Evolutionary conservation across 768 basidiomycete species (phyloP).

Genomic region (Russula brevipes): DNA sequence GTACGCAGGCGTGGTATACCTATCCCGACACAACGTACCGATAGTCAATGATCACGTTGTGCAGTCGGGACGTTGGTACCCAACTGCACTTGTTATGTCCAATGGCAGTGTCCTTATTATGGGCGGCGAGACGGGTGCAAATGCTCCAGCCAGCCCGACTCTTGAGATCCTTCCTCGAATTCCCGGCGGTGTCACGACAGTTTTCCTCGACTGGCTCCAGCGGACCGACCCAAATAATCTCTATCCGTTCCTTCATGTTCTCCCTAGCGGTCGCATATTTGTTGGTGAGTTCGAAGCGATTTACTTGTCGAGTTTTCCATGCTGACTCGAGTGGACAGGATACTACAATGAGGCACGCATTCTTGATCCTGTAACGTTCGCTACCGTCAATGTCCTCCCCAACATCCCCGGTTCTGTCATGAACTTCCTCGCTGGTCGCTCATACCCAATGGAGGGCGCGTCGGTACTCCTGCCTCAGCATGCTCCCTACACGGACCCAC

Average conservation of each 20-base stretch:
- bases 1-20: conserved; percentile 32
- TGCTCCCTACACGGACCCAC: conserved; percentile 68
- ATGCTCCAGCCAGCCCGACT: conserved; percentile 58
- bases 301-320: not conserved
- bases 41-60: not conserved
- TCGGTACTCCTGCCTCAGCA: conserved; percentile 63
- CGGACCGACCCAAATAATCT: conserved; percentile 76
- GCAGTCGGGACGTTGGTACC: conserved; percentile 67
- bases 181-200: conserved; percentile 52
- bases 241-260: conserved; percentile 70
- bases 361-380: conserved; percentile 59
- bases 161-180: conserved; percentile 69
- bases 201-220: conserved; percentile 58
- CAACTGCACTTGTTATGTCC: conserved; percentile 58
- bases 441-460: conserved; percentile 71
- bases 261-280: conserved; percentile 67
- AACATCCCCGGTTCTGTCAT: conserved; percentile 73
- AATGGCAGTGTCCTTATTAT: conserved; percentile 73
- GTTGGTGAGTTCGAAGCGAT: conserved; percentile 43
- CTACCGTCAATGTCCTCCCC: conserved; percentile 54
- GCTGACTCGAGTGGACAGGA: conserved; percentile 34
- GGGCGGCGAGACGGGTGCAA: conserved; percentile 70
- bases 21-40: not conserved
- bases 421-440: conserved; percentile 62
- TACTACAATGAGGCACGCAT: conserved; percentile 82